phyloP scores from a whole-genome alignment of 768 basidiomycete species.

The Paxillus involutus region DNA sequence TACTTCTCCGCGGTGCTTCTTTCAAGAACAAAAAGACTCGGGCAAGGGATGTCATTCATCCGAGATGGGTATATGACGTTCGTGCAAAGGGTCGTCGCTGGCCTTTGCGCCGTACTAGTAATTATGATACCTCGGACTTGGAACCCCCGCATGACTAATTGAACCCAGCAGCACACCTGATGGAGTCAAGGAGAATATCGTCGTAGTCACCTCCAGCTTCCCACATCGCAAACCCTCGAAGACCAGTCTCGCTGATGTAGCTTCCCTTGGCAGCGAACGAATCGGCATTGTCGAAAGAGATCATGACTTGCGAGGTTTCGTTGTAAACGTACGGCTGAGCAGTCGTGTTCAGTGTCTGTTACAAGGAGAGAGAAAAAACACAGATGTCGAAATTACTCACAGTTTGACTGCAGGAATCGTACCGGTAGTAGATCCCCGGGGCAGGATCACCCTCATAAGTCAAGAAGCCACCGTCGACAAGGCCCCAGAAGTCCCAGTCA shows the following conservation, averaged over 20 bases:
- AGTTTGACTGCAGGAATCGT: constrained; percentile 67
- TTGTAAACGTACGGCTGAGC: constrained; percentile 64
- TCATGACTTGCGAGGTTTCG: constrained; percentile 46
- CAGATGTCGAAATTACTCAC: constrained; percentile 36
- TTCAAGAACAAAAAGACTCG: too few species aligned
- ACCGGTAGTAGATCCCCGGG: constrained; percentile 50
- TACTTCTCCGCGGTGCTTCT: too few species aligned
- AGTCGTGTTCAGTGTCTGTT: background rate
- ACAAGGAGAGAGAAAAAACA: background rate
- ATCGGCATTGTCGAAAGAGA: constrained; percentile 60
- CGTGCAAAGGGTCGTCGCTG: too few species aligned
- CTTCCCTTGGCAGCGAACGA: constrained; percentile 60
- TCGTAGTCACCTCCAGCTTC: constrained; percentile 63
- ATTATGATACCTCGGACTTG: background rate
- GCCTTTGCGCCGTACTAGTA: too few species aligned
- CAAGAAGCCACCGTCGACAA: constrained; percentile 56
- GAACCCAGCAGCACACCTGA: constrained; percentile 20
- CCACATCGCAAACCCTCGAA: constrained; percentile 69
- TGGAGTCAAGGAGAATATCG: constrained; percentile 59
- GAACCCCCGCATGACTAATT: background rate
- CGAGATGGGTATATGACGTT: too few species aligned
- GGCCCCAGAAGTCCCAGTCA: constrained; percentile 57
- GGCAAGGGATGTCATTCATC: too few species aligned
- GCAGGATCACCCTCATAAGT: constrained; percentile 28
- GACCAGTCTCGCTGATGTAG: constrained; percentile 50